Conservation (phyloP, 1,284 basidiomycete species). For the Sphaerobolus stellatus region DNA sequence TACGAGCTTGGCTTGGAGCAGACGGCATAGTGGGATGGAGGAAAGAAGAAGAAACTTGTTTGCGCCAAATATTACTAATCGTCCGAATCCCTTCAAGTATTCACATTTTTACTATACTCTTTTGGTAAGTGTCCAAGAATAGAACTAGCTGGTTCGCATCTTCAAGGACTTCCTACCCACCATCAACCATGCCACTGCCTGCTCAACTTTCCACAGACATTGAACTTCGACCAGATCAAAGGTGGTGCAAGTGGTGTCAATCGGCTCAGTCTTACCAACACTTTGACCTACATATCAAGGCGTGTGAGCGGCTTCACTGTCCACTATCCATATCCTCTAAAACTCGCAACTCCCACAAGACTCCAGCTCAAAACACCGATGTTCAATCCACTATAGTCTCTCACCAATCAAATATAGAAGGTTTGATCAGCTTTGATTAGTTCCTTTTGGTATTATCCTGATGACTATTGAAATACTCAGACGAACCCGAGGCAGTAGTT, state of each 20-base stretch:
- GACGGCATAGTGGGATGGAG: too few species aligned
- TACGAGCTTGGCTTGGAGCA: too few species aligned
- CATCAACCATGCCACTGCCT: not conserved
- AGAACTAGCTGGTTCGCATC: not conserved
- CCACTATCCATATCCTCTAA: too few species aligned
- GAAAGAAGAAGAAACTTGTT: too few species aligned
- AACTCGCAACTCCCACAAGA: not conserved
- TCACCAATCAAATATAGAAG: not conserved
- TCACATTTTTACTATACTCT: not conserved
- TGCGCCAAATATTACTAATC: too few species aligned
- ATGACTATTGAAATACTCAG: not conserved
- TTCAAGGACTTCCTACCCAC: not conserved
- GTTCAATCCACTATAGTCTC: not conserved
- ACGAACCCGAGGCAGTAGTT: too few species aligned
- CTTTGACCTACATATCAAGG: not conserved
- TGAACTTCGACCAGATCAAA: not conserved
- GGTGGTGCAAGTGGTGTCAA: not conserved
- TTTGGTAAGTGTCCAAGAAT: not conserved
- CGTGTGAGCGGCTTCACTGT: too few species aligned
- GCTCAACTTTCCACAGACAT: not conserved
- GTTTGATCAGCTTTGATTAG: not conserved
- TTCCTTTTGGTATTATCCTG: not conserved
- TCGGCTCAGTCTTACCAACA: not conserved
- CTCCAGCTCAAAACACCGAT: not conserved
- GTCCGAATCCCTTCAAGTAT: not conserved